Conservation (phyloP, 306 rosid species). For the Ormosia semicastrata region DNA sequence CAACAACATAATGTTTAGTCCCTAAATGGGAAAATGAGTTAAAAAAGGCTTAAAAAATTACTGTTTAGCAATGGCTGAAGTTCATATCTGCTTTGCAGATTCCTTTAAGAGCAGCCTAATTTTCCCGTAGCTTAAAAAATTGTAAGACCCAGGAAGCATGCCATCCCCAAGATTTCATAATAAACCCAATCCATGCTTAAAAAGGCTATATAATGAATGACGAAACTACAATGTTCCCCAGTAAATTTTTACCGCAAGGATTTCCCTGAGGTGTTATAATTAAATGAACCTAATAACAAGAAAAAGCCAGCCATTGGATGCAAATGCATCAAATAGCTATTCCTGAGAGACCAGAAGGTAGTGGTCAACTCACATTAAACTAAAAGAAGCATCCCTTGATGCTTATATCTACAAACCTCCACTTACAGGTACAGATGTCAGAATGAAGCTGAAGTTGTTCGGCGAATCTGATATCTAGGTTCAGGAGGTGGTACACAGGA, state of each 20-base stretch:
- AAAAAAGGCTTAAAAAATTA: neutral
- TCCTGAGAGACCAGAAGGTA: conserved; percentile 14
- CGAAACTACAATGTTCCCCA: conserved; percentile 29
- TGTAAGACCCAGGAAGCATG: neutral
- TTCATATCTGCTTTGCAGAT: neutral
- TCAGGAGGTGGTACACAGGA: conserved; percentile 66
- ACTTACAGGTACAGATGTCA: conserved; percentile 44
- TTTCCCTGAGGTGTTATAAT: neutral
- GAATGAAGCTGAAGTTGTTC: conserved; percentile 75
- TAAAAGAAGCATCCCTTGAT: conserved; percentile 1
- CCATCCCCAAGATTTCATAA: neutral
- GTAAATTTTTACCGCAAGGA: conserved; percentile 27
- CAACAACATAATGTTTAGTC: neutral
- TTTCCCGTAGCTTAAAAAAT: neutral
- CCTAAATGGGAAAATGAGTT: neutral
- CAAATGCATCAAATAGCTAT: conserved; percentile 34
- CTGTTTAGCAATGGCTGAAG: neutral
- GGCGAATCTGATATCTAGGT: conserved; percentile 92
- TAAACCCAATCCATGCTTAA: neutral
- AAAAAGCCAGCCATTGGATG: conserved; percentile 25
- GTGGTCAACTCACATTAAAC: conserved; percentile 22
- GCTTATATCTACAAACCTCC: conserved; percentile 40
- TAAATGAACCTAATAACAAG: conserved; percentile 6
- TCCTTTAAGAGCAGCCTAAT: neutral
- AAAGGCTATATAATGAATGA: conserved; percentile 24